Base-by-base conservation (phyloP, 768 basidiomycete species). In the Calocybe gangraenosa region DNA sequence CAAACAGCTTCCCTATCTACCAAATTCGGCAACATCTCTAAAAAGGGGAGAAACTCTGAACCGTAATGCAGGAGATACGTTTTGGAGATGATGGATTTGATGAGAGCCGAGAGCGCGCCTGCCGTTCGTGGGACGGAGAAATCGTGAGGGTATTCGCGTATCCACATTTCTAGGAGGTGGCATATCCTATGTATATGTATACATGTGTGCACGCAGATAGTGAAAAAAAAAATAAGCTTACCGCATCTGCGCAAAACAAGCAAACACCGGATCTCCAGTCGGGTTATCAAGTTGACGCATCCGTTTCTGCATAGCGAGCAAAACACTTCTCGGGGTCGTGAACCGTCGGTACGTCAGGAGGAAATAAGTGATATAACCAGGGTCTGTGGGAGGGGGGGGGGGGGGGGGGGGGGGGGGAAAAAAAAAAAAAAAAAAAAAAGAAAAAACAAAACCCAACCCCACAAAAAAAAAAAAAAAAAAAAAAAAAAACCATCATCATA, bases 191-290 rank as follows among this genome's bases (percentile, higher is more conserved):
- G n/a, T n/a, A 28, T 28, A 28, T 28, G 25, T 6, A 5, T 6
- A n/a, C n/a, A n/a, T n/a, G n/a, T n/a, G n/a, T n/a, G n/a, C n/a
- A n/a, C n/a, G n/a, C n/a, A n/a, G n/a, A n/a, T n/a, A n/a, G n/a
- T n/a, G n/a, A n/a, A n/a, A n/a, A n/a, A n/a, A n/a, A n/a, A n/a
- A n/a, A n/a, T n/a, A n/a, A n/a, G n/a, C 54, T 35, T 54, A 88
- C 90, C 84, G 80, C 87, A 92, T 89, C 60, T 92, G 90, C 6
- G 87, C 88, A 63, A 84, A 92, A 55, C 82, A 86, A 7, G 87
- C 87, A 64, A 92, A 86, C 79, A 91, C 84, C 0, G 85, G 84
- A 66, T 92, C 88, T 6, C 80, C 79, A 10, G 77, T 74, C 14
- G 83, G 78, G 43, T 77, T 76, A 56, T 86, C 84, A 11, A 92